Conservation (phyloP, 2,329 filamentous ascomycete species). For the Furcasterigmium sp. region DNA sequence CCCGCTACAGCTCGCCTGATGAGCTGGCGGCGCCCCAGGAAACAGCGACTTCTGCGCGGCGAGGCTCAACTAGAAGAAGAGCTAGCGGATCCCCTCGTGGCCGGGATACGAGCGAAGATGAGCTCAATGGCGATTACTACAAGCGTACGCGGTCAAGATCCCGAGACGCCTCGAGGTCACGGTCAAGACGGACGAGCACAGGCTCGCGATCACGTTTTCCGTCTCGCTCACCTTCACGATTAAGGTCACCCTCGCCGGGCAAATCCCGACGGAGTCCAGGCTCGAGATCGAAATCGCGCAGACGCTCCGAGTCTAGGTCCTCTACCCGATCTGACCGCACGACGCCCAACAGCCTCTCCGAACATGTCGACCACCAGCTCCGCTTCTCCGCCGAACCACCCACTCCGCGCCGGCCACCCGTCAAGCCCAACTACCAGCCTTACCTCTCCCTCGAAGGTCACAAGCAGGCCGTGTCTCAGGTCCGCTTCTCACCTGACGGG, state of each 20-base stretch:
- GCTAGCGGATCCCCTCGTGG: slow-evolving; percentile 12
- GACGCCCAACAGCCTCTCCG: slow-evolving; percentile 13
- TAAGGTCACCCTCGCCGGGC: slow-evolving; percentile 25
- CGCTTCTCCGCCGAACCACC: slow-evolving; percentile 24
- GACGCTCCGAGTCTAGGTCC: slow-evolving; percentile 19
- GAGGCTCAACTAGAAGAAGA: slow-evolving; percentile 8
- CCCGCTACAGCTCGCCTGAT: slow-evolving; percentile 40
- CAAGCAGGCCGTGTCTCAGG: slow-evolving; percentile 71
- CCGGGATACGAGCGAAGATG: slow-evolving; percentile 13
- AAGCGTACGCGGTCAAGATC: slow-evolving; percentile 16
- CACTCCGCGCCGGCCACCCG: slow-evolving; percentile 37
- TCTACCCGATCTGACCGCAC: slow-evolving; percentile 19
- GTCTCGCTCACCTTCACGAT: slow-evolving; percentile 25
- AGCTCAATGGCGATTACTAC: slow-evolving; percentile 16
- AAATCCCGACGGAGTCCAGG: slow-evolving; percentile 28
- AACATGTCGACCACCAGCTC: slow-evolving; percentile 9
- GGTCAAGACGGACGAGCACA: slow-evolving; percentile 13
- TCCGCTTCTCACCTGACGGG: slow-evolving; percentile 88
- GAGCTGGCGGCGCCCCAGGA: slow-evolving; percentile 19
- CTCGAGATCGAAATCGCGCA: slow-evolving; percentile 23
- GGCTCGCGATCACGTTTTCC: slow-evolving; percentile 19
- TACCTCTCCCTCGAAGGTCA: slow-evolving; percentile 73
- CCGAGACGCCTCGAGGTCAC: slow-evolving; percentile 12
- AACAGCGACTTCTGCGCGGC: slow-evolving; percentile 5
- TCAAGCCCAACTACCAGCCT: slow-evolving; percentile 61